Evolutionary conservation across 139 green algal genomes (phyloP).

Genomic region (Desmodesmus armatus): DNA sequence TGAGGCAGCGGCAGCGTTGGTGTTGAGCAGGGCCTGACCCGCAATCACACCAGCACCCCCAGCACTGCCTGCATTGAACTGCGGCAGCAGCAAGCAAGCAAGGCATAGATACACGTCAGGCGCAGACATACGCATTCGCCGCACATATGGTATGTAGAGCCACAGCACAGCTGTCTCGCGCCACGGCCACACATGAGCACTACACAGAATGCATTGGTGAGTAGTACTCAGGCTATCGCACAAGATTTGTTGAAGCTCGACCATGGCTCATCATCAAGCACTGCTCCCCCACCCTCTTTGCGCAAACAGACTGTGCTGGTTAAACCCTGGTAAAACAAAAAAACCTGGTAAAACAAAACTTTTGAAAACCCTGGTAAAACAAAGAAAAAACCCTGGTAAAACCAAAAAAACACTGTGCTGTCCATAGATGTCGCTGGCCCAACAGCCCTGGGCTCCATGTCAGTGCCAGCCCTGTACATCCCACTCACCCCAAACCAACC

Average conservation of each 20-base stretch:
- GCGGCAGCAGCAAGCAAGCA: not conserved
- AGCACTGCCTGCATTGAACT: conserved; percentile 13
- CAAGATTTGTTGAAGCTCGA: not conserved
- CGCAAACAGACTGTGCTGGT: too few species aligned
- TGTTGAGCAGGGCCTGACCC: not conserved
- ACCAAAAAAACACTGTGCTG: not conserved
- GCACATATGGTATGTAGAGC: not conserved
- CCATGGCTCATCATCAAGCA: too few species aligned
- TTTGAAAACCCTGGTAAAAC: not conserved
- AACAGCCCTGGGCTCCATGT: not conserved
- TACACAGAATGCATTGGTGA: too few species aligned
- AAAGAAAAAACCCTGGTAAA: not conserved
- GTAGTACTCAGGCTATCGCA: not conserved
- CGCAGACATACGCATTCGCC: not conserved
- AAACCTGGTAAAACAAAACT: too few species aligned
- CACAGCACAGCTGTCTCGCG: not conserved
- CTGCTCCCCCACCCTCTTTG: too few species aligned
- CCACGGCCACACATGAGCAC: not conserved
- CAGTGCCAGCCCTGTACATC: not conserved
- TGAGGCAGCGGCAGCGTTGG: conserved; percentile 9
- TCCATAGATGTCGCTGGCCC: not conserved
- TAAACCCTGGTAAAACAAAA: too few species aligned
- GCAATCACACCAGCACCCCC: not conserved
- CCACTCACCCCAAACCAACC: conserved; percentile 39
- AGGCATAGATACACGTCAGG: not conserved